Evolutionary conservation across 2,329 filamentous ascomycete genomes (phyloP).

Genomic region (Epichloe hybrida): DNA sequence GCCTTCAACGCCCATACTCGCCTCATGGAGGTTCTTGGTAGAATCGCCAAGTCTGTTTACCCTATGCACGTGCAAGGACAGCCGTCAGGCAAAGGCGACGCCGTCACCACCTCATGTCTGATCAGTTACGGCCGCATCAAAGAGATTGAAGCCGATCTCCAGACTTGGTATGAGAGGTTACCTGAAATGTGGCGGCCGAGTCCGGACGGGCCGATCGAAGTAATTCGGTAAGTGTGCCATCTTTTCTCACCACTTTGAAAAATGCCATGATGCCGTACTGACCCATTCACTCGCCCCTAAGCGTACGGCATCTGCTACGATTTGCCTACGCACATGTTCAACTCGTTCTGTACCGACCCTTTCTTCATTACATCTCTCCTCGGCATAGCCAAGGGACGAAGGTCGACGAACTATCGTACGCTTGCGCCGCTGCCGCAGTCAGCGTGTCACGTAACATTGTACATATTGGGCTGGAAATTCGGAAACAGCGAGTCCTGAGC

Average conservation of each 20-base stretch:
- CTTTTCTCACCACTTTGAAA: neutral
- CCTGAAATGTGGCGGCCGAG: slow-evolving; percentile 69
- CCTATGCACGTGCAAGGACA: slow-evolving; percentile 45
- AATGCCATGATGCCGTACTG: neutral
- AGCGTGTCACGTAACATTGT: slow-evolving; percentile 60
- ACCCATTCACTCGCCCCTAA: slow-evolving; percentile 11
- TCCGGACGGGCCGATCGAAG: slow-evolving; percentile 58
- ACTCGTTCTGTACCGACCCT: slow-evolving; percentile 70
- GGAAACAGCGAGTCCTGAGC: slow-evolving; percentile 58
- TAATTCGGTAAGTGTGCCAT: slow-evolving; percentile 50
- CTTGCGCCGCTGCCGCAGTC: slow-evolving; percentile 50
- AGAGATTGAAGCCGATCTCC: slow-evolving; percentile 49
- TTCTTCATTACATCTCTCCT: slow-evolving; percentile 69
- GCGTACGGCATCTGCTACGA: slow-evolving; percentile 60
- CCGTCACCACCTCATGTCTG: slow-evolving; percentile 38
- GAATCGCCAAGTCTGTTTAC: slow-evolving; percentile 53
- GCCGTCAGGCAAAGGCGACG: slow-evolving; percentile 27
- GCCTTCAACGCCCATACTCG: slow-evolving; percentile 54
- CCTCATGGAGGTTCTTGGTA: slow-evolving; percentile 49
- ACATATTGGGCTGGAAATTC: slow-evolving; percentile 67
- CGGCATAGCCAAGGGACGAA: slow-evolving; percentile 39
- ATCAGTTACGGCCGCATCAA: slow-evolving; percentile 52
- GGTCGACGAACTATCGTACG: slow-evolving; percentile 66
- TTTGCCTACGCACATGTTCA: slow-evolving; percentile 76
- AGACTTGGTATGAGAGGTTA: slow-evolving; percentile 51